Conservation (phyloP, 306 rosid species). For the Senna siamea region DNA sequence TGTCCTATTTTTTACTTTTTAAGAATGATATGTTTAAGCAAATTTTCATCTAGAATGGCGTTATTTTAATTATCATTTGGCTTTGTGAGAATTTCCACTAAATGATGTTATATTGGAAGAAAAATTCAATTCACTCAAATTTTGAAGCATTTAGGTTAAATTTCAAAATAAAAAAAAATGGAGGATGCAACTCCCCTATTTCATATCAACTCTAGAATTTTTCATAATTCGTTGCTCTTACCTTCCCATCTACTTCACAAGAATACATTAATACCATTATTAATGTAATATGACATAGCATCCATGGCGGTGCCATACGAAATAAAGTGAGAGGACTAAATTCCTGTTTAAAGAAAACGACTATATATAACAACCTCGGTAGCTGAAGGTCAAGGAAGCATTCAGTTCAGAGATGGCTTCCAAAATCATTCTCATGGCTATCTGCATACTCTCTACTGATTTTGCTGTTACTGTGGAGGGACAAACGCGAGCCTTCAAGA, state of each 20-base stretch:
- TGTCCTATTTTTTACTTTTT: no score
- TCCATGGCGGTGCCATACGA: neutral
- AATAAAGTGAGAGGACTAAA: neutral
- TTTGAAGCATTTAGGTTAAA: no score
- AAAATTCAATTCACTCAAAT: no score
- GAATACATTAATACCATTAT: neutral
- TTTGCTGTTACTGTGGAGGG: constrained; percentile 17
- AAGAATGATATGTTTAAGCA: no score
- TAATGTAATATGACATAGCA: neutral
- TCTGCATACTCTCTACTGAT: constrained; percentile 35
- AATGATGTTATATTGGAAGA: no score
- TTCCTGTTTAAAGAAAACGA: neutral
- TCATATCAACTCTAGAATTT: no score
- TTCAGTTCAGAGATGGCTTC: constrained; percentile 42
- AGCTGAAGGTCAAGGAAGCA: constrained; percentile 8
- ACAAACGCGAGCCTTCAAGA: constrained; percentile 59
- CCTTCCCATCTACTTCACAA: neutral
- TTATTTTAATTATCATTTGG: no score
- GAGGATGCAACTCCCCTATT: no score
- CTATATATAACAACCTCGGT: neutral
- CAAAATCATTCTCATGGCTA: constrained; percentile 27
- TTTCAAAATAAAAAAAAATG: no score
- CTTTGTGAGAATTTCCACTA: no score
- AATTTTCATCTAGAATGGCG: no score
- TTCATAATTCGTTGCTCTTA: no score